Conservation (phyloP, 2,329 filamentous ascomycete genomes). For the Rhynchosporium agropyri region DNA sequence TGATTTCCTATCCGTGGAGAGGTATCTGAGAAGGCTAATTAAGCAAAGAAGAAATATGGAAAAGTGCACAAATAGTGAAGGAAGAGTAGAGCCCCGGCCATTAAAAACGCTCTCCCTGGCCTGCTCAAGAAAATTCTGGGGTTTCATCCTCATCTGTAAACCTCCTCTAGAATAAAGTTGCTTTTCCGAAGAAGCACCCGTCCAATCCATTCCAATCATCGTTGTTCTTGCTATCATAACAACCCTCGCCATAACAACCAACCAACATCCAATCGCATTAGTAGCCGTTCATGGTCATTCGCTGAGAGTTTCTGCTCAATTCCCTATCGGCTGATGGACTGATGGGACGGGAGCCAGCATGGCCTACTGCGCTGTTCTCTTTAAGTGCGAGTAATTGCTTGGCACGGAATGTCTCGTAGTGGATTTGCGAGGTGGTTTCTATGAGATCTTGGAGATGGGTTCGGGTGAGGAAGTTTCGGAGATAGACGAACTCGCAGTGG, state of each 20-base stretch:
- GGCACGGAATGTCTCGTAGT: conserved; percentile 99
- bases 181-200: conserved; percentile 40
- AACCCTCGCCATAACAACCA: conserved; percentile 25
- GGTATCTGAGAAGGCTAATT: conserved; percentile 42
- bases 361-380: conserved; percentile 85
- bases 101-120: conserved; percentile 38
- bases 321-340: conserved; percentile 93
- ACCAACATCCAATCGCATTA: conserved; percentile 49
- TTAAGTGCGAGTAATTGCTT: conserved; percentile 98
- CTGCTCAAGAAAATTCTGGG: conserved; percentile 39
- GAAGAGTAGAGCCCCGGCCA: conserved; percentile 38
- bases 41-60: conserved; percentile 43
- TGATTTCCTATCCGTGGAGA: conserved; percentile 19
- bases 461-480: conserved; percentile 97
- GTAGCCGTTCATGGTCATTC: conserved; percentile 99
- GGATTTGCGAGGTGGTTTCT: conserved; percentile 98
- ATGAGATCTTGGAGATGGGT: conserved; percentile 98
- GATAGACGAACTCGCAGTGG: conserved; percentile 99
- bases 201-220: conserved; percentile 3
- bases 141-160: neutral
- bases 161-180: conserved; percentile 30
- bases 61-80: conserved; percentile 40
- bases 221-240: conserved; percentile 38
- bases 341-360: conserved; percentile 85
- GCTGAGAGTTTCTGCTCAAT: conserved; percentile 93